These are phyloP conservation scores for Suillus subluteus DNA, from an alignment of 768 basidiomycete genomes.

Conservation along the genomic window DNA sequence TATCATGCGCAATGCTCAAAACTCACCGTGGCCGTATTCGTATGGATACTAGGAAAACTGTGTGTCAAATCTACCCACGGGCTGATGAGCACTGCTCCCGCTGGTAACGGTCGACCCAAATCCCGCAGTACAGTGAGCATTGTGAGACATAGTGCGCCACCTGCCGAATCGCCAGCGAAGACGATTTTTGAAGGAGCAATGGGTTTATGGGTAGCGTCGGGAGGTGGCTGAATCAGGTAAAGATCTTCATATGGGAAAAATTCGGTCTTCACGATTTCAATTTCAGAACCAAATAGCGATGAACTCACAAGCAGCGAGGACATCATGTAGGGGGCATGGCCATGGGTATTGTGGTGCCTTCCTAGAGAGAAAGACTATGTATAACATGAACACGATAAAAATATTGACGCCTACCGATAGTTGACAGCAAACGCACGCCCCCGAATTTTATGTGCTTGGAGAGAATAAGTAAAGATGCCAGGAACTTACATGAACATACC, in stretches of 20 bases:
- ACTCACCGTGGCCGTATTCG: conserved; percentile 64
- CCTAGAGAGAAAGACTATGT: conserved; percentile 37
- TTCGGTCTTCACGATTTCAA: neutral
- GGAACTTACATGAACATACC: conserved; percentile 34
- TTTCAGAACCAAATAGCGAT: neutral
- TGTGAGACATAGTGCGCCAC: conserved; percentile 67
- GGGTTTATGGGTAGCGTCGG: conserved; percentile 61
- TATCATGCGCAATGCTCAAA: neutral
- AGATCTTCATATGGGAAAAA: conserved; percentile 47
- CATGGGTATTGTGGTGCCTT: conserved; percentile 87
- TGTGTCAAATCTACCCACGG: conserved; percentile 90
- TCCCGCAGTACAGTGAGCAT: conserved; percentile 70
- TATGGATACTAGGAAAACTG: conserved; percentile 75
- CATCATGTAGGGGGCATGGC: conserved; percentile 78
- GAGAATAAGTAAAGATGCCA: conserved; percentile 20
- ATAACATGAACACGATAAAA: neutral
- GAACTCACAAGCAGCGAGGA: conserved; percentile 65
- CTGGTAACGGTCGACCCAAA: conserved; percentile 66
- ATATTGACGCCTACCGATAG: conserved; percentile 40
- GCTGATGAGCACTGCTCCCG: conserved; percentile 77
- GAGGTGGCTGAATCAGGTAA: conserved; percentile 74
- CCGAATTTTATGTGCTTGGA: conserved; percentile 66
- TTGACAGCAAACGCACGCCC: conserved; percentile 70
- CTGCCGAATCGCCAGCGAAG: conserved; percentile 80
- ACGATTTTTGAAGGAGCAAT: conserved; percentile 71